These are phyloP conservation scores for Acorus gramineus DNA, from an alignment of 106 monocot species.

Conservation along the genomic window DNA sequence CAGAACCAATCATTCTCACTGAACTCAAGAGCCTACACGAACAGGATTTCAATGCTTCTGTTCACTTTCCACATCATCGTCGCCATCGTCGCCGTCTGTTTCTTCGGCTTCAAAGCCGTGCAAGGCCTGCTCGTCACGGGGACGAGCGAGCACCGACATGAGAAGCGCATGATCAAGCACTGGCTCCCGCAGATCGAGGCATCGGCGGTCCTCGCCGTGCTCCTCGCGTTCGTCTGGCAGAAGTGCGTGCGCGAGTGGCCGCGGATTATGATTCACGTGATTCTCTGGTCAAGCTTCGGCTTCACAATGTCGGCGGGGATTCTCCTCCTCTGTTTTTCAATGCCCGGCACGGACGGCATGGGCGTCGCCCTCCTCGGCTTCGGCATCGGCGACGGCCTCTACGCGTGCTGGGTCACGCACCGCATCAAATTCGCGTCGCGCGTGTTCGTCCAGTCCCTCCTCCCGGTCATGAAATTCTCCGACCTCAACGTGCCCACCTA, in stretches of 20 bases:
- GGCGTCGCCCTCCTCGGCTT: conserved; percentile 60
- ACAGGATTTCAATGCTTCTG: conserved; percentile 53
- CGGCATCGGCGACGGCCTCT: conserved; percentile 61
- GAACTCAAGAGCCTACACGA: conserved; percentile 73
- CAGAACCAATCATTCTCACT: conserved; percentile 19
- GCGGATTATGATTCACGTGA: conserved; percentile 40
- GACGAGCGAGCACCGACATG: conserved; percentile 11
- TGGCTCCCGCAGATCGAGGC: conserved; percentile 85
- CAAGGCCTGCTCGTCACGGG: conserved; percentile 17
- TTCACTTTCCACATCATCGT: conserved; percentile 60
- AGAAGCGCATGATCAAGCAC: conserved; percentile 37
- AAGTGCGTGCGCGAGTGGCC: conserved; percentile 56
- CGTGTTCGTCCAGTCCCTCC: conserved; percentile 44
- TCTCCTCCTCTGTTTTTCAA: conserved; percentile 75
- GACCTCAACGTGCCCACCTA: conserved; percentile 74
- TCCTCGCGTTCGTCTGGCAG: conserved; percentile 88
- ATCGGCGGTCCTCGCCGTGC: conserved; percentile 44
- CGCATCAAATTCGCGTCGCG: conserved; percentile 58
- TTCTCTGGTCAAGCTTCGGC: conserved; percentile 65
- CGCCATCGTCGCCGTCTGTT: conserved; percentile 28
- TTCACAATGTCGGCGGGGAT: conserved; percentile 72
- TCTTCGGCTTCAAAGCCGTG: conserved; percentile 69
- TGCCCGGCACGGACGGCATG: conserved; percentile 40
- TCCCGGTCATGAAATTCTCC: conserved; percentile 45
- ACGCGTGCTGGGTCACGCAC: conserved; percentile 77